Conservation (phyloP, 1,284 basidiomycete species). For the Anthracocystis setariae region DNA sequence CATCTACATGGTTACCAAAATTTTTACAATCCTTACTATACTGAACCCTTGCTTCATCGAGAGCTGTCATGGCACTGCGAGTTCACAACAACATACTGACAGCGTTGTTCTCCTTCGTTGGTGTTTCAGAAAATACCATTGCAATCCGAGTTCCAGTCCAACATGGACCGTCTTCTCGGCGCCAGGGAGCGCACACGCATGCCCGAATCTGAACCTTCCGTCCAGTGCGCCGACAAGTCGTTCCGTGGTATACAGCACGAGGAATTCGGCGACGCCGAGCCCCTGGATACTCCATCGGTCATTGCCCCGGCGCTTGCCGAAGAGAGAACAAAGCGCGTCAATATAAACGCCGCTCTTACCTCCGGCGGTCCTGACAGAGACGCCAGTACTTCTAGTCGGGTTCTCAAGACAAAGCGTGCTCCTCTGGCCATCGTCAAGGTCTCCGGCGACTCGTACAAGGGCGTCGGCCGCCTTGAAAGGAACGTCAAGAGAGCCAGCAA, state of each 20-base stretch:
- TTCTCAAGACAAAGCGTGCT: constrained; percentile 14
- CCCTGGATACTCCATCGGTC: constrained; percentile 28
- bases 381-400: constrained; percentile 20
- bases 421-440: constrained; percentile 40
- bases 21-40: constrained; percentile 56
- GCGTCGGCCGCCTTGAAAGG: constrained; percentile 42
- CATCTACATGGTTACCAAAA: constrained; percentile 57
- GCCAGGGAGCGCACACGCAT: constrained; percentile 43
- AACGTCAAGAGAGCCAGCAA: constrained; percentile 46
- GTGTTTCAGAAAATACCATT: constrained; percentile 52
- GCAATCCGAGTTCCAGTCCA: constrained; percentile 59
- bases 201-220: constrained; percentile 33
- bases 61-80: constrained; percentile 7
- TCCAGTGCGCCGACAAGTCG: constrained; percentile 35
- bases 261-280: constrained; percentile 47
- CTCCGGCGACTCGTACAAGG: constrained; percentile 48
- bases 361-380: constrained; percentile 38
- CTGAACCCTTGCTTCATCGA: constrained; percentile 32
- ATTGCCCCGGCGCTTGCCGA: constrained; percentile 43
- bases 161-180: constrained; percentile 63
- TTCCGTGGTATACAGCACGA: constrained; percentile 54
- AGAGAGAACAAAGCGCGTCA: constrained; percentile 21
- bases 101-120: neutral
- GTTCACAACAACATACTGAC: constrained; percentile 11
- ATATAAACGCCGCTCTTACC: constrained; percentile 39